Base-by-base conservation (phyloP, 176 grass and related monocot genomes). In the Phoenix roebelenii region DNA sequence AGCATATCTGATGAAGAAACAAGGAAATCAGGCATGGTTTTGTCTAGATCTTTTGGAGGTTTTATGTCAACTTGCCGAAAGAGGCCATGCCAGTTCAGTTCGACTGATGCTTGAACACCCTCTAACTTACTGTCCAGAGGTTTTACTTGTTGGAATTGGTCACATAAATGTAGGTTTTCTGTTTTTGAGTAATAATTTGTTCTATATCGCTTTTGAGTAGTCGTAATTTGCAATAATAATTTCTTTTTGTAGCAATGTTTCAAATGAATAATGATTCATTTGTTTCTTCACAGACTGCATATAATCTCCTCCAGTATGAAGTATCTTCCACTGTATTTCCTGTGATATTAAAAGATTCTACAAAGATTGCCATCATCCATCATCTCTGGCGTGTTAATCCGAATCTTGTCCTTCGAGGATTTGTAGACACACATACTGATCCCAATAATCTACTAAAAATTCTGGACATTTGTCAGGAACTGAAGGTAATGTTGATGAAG, bases 261-360 rank as follows among this genome's bases (percentile, higher is more conserved):
- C 35, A 2, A 14, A 14, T 44, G 35, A 44, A 44, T 44, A 44
- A 44, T 44, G 15, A 57, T 53, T 64, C 19, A 24, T 76, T 14
- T 15, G 29, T 85, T 70, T 56, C 22, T 82, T 60, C 78, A 51
- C 83, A 97, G 92, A 97, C 83, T 77, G 53, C 84, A 32, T 97
- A 97, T 72, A 91, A 97, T 68, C 83, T 97, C 30, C 77, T 97
- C 59, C 92, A 88, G 30, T 54, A 80, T 61, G 92, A 97, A 73
- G 80, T 97, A 67, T 50, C 80, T 22, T 88, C 80, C 60, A 71
- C 59, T 54, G 70, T 87, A 64, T 88, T 97, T 72, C 78, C 87
- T 85, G 52, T 72, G 68, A 57, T 97, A n/a, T 18, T 97, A 66
- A 97, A 79, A 76, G 84, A 85, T 78, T 65, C 78, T 60, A 61